Base-by-base conservation (phyloP, 176 grass and related monocot species). In the Puya raimondii region DNA sequence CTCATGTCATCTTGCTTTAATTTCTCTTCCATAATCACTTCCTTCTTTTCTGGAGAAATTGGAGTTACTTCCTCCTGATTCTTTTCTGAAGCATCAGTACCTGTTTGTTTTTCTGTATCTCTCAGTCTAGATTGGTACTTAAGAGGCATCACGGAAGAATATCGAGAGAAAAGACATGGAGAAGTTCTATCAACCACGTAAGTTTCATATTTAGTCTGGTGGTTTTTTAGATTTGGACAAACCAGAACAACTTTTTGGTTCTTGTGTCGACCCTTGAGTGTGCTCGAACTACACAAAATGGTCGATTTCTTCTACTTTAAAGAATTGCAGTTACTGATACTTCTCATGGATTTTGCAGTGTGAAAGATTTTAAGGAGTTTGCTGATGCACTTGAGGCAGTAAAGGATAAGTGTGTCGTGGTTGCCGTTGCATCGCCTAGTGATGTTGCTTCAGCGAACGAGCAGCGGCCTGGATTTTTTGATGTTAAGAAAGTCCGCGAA, bases 321-420 rank as follows among this genome's bases (percentile, higher is more conserved):
- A 33, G 29, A 33, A 33, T 33, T 33, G 29, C 27, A 33, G 29
- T 33, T 33, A 33, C 3, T 42, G 4, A 8, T 49, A 74, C n/a
- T 74, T 27, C 53, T n/a, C 70, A 21, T 70, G 72, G 48, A 15
- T 6, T 56, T 16, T 82, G 23, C 84, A 99, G 94, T 52, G 47
- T 75, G 64, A 90, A 92, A 71, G 89, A 99, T 83, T 93, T 99
- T 74, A 93, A 93, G 84, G 94, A 93, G 78, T 99, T 99, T 21
- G 89, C 86, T 23, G 87, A 91, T 83, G 89, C 80, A 10, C 76
- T 93, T 1, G 89, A 99, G 68, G 84, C 84, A n/a, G 79, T 93
- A 67, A 93, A 93, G 9, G 79, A 80, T 74, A 99, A 71, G 2
- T 89, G 94, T 5, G 87, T 90, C 26, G 84, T 86, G 64, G 94